Evolutionary conservation across 805 yeast genomes (phyloP).

Genomic region (Debaryomyces hansenii): DNA sequence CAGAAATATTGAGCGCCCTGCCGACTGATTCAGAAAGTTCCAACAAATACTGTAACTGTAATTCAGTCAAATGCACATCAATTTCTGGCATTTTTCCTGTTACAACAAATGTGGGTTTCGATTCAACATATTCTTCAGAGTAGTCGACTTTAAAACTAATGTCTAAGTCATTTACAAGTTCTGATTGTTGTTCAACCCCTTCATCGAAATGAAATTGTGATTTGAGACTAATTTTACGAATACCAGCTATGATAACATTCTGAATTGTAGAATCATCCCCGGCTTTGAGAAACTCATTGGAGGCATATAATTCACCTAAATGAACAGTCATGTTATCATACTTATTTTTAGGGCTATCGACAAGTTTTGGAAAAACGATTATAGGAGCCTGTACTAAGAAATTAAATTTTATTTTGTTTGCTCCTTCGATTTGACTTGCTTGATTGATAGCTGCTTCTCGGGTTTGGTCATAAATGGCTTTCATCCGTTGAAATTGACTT

Average conservation of each 20-base stretch:
- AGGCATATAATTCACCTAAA: slow-evolving; percentile 78
- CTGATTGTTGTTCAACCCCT: slow-evolving; percentile 49
- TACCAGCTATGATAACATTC: slow-evolving; percentile 65
- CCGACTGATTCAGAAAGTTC: slow-evolving; percentile 57
- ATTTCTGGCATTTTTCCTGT: slow-evolving; percentile 63
- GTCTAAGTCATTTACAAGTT: slow-evolving; percentile 67
- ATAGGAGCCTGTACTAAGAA: slow-evolving; percentile 78
- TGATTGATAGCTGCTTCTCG: slow-evolving; percentile 86
- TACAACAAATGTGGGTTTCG: slow-evolving; percentile 50
- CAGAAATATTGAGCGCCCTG: slow-evolving; percentile 45
- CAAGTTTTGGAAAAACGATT: slow-evolving; percentile 68
- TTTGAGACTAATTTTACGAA: slow-evolving; percentile 67
- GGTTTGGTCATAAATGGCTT: slow-evolving; percentile 83
- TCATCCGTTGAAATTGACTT: slow-evolving; percentile 79
- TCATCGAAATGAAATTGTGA: slow-evolving; percentile 57
- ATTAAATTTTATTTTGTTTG: slow-evolving; percentile 68
- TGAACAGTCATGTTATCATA: slow-evolving; percentile 69
- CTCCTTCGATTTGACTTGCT: slow-evolving; percentile 61
- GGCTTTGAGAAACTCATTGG: slow-evolving; percentile 52
- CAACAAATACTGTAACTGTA: slow-evolving; percentile 61
- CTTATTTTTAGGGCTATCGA: slow-evolving; percentile 35
- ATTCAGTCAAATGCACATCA: slow-evolving; percentile 66
- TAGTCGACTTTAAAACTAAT: slow-evolving; percentile 60
- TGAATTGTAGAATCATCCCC: slow-evolving; percentile 24
- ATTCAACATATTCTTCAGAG: slow-evolving; percentile 37